Conservation (phyloP, 805 yeast species). For the Maudiozyma saulgeensis region DNA sequence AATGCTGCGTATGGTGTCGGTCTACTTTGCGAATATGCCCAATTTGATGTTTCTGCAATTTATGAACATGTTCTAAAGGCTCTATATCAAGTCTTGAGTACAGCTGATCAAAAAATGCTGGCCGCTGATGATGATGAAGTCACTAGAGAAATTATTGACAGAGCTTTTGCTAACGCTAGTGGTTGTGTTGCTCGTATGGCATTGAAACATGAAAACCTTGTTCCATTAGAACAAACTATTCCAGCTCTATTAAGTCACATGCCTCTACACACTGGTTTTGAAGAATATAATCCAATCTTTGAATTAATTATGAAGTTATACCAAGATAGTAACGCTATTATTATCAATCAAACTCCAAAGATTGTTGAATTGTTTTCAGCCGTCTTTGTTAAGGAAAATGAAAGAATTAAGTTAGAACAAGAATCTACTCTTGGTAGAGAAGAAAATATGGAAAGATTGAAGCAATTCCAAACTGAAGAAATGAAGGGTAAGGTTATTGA, state of each 20-base stretch:
- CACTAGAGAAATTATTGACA: constrained; percentile 64
- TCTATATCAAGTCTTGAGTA: constrained; percentile 61
- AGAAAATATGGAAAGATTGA: constrained; percentile 64
- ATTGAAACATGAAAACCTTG: constrained; percentile 55
- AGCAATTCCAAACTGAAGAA: constrained; percentile 68
- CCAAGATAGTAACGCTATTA: constrained; percentile 48
- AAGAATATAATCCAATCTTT: constrained; percentile 88
- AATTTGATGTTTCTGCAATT: constrained; percentile 46
- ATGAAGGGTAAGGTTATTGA: constrained; percentile 55
- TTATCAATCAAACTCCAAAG: constrained; percentile 46
- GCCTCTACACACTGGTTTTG: constrained; percentile 81
- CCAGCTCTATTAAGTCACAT: constrained; percentile 68
- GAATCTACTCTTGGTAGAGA: constrained; percentile 82
- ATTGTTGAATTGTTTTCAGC: constrained; percentile 59
- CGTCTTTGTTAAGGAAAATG: constrained; percentile 68
- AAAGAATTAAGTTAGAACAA: constrained; percentile 55
- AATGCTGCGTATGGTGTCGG: constrained; percentile 97
- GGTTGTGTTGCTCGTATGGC: constrained; percentile 95
- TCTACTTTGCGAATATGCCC: constrained; percentile 44
- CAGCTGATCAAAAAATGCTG: constrained; percentile 64
- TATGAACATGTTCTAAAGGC: constrained; percentile 62
- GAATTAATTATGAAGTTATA: constrained; percentile 65
- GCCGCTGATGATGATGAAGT: constrained; percentile 54
- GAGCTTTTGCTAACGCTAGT: constrained; percentile 88
- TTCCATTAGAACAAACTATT: constrained; percentile 69